Percentiles rank a stretch among this genome's conserved stretches.
Evolutionary conservation across 805 yeast species (phyloP).

Genomic region (Saturnispora dispora): DNA sequence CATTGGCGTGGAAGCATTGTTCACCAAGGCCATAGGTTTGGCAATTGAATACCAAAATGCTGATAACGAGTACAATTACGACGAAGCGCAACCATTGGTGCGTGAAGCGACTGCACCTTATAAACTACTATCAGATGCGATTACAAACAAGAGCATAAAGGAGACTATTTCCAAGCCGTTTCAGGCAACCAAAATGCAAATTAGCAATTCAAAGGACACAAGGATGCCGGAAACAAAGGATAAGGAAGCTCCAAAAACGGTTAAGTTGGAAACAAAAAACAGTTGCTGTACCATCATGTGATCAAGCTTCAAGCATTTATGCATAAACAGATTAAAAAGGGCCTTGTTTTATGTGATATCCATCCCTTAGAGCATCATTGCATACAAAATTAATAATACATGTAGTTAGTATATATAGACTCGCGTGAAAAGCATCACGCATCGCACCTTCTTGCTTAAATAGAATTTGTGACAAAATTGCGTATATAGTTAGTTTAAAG

Average conservation of each 20-base stretch:
- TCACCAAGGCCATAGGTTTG: conserved; percentile 29
- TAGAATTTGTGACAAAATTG: no score
- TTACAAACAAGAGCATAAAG: neutral
- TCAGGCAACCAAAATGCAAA: neutral
- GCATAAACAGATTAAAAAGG: no score
- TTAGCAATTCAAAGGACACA: neutral
- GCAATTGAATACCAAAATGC: conserved; percentile 9
- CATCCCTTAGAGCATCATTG: neutral
- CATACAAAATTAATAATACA: no score
- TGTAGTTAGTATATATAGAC: no score
- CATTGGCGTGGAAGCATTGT: conserved; percentile 73
- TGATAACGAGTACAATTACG: conserved; percentile 8
- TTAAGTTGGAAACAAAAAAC: neutral
- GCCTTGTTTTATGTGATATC: no score
- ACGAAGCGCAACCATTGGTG: neutral
- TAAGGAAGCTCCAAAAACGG: neutral
- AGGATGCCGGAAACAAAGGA: neutral
- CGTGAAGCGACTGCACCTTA: neutral
- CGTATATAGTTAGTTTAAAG: neutral
- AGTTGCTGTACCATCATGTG: neutral
- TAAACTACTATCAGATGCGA: neutral
- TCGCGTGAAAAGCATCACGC: no score
- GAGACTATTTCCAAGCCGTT: neutral
- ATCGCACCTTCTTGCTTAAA: no score
- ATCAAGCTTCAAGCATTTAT: neutral